Conservation (phyloP, 768 basidiomycete genomes). For the Boletus tomentosulus region DNA sequence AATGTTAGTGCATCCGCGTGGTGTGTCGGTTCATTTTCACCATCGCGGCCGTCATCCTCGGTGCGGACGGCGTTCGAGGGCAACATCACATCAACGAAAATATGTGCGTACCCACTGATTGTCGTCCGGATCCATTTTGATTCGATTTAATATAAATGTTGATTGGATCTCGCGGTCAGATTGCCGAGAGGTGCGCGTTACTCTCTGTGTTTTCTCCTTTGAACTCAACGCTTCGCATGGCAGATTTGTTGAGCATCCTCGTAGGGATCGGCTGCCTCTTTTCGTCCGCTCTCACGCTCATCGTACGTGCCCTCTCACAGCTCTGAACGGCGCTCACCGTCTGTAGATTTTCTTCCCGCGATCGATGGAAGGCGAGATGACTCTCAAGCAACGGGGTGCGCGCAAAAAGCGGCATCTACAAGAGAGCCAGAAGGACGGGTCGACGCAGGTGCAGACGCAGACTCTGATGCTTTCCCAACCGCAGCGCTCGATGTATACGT, state of each 20-base stretch:
- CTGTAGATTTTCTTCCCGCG: conserved; percentile 80
- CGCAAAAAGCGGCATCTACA: not conserved
- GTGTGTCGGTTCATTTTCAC: conserved; percentile 72
- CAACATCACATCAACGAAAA: conserved; percentile 64
- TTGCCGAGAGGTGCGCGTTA: conserved; percentile 20
- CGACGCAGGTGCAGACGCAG: not conserved
- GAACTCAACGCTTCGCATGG: not conserved
- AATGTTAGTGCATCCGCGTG: conserved; percentile 59
- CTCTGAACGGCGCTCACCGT: too few species aligned
- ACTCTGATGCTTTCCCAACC: not conserved
- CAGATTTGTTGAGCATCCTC: conserved; percentile 58
- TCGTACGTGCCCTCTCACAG: conserved; percentile 41
- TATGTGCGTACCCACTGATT: conserved; percentile 41
- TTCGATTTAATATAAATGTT: not conserved
- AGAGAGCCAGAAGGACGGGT: not conserved
- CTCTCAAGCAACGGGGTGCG: conserved; percentile 39
- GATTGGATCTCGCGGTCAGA: conserved; percentile 13
- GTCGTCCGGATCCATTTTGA: too few species aligned
- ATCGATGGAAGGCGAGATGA: conserved; percentile 63
- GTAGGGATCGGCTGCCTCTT: conserved; percentile 57
- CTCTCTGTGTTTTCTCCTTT: not conserved
- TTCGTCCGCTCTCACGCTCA: conserved; percentile 71
- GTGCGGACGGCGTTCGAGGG: conserved; percentile 61
- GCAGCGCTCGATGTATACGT: not conserved
- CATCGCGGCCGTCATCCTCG: conserved; percentile 60